These are phyloP conservation scores for Globisporangium ultimum DNA, from an alignment of 352 stramenopile genomes.

Conservation along the genomic window DNA sequence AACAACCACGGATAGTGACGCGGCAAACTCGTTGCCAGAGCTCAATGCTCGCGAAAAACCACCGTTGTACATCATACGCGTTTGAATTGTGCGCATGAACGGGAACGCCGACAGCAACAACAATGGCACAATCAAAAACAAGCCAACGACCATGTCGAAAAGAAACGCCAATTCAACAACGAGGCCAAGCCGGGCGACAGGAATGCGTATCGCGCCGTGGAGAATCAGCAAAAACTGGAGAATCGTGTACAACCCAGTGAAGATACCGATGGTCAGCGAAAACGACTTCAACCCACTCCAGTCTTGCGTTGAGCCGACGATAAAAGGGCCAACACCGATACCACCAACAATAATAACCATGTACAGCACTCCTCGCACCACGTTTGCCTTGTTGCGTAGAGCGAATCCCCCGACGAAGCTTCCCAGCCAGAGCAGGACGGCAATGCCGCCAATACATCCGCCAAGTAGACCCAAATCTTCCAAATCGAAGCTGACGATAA, in stretches of 20 bases:
- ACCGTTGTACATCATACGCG: conserved; percentile 90
- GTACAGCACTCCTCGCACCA: conserved; percentile 60
- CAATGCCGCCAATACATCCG: conserved; percentile 55
- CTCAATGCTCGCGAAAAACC: conserved; percentile 82
- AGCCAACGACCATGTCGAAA: conserved; percentile 81
- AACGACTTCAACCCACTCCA: conserved; percentile 72
- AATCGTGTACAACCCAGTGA: conserved; percentile 71
- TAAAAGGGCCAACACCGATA: conserved; percentile 49
- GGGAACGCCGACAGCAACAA: conserved; percentile 77
- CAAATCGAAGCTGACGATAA: conserved; percentile 69
- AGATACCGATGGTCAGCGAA: conserved; percentile 63
- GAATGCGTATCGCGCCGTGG: conserved; percentile 62
- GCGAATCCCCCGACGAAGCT: conserved; percentile 46
- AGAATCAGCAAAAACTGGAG: conserved; percentile 76
- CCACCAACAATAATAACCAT: conserved; percentile 62
- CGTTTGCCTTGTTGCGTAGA: conserved; percentile 59
- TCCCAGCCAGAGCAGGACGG: conserved; percentile 64
- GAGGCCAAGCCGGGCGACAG: conserved; percentile 61
- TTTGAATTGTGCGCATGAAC: conserved; percentile 88
- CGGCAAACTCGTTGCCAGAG: conserved; percentile 77
- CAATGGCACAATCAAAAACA: conserved; percentile 73
- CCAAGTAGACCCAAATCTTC: conserved; percentile 59
- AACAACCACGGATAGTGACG: conserved; percentile 73
- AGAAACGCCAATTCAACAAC: conserved; percentile 81
- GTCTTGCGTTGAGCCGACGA: conserved; percentile 52